A percentile compares a stretch with the other conserved stretches of the same genome.
These are phyloP conservation scores for Radiomyces spectabilis DNA, from an alignment of 192 early-diverging fungal genomes.

Conservation along the genomic window DNA sequence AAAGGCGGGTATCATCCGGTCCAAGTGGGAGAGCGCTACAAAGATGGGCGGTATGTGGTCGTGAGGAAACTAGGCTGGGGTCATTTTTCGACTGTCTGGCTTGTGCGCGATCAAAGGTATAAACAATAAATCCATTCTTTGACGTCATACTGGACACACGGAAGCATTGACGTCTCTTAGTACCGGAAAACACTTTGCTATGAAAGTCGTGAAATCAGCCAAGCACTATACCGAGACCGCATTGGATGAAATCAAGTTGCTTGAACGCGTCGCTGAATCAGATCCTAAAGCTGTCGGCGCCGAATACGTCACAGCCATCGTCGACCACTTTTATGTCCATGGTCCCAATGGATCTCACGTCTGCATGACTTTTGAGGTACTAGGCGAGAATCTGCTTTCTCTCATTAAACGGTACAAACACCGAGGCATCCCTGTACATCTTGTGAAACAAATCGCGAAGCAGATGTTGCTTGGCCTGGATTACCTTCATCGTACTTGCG, in stretches of 20 bases:
- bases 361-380: constrained; percentile 96
- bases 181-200: constrained; percentile 74
- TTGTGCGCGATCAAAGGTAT: constrained; percentile 72
- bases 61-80: constrained; percentile 97
- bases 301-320: constrained; percentile 73
- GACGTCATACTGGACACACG: background rate
- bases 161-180: constrained; percentile 14
- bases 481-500: constrained; percentile 90
- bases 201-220: constrained; percentile 97
- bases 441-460: constrained; percentile 87
- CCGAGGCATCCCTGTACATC: constrained; percentile 73
- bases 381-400: constrained; percentile 91
- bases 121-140: background rate
- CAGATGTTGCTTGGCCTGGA: constrained; percentile 90
- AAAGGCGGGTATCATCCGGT: constrained; percentile 94
- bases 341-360: constrained; percentile 91
- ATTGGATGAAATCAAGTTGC: constrained; percentile 90
- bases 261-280: constrained; percentile 69
- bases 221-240: constrained; percentile 94
- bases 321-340: constrained; percentile 86
- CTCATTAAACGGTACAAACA: constrained; percentile 79
- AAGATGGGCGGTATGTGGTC: constrained; percentile 73
- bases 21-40: constrained; percentile 73
- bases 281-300: constrained; percentile 50
- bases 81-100: constrained; percentile 98